Percentiles rank a stretch among this genome's conserved stretches.
Evolutionary conservation across 2,329 filamentous ascomycete genomes (phyloP).

Genomic region (Shiraia sp.): DNA sequence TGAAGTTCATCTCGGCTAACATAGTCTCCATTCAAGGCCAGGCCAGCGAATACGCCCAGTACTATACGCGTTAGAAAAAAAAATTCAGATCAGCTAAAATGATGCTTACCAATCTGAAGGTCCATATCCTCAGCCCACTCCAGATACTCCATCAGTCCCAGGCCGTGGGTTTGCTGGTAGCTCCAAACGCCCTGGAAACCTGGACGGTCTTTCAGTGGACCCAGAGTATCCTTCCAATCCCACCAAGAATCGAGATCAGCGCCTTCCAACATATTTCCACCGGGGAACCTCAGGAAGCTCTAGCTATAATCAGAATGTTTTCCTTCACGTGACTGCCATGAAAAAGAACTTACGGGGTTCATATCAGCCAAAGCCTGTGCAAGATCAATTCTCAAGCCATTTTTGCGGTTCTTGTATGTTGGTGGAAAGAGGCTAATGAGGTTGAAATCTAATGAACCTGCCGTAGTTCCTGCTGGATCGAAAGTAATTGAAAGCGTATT

Average conservation of each 20-base stretch:
- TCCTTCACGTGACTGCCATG: neutral
- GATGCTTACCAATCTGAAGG: conserved; percentile 41
- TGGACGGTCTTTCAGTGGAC: conserved; percentile 53
- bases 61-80: conserved; percentile 21
- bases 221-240: conserved; percentile 56
- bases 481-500: conserved; percentile 58
- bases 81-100: neutral
- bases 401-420: conserved; percentile 57
- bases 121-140: conserved; percentile 53
- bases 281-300: conserved; percentile 56
- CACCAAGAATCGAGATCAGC: conserved; percentile 27
- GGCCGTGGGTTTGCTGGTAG: conserved; percentile 51
- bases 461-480: conserved; percentile 43
- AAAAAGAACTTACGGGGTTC: conserved; percentile 40
- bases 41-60: conserved; percentile 51
- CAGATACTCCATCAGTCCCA: conserved; percentile 54
- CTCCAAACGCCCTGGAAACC: conserved; percentile 52
- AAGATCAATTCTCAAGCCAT: conserved; percentile 56
- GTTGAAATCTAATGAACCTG: conserved; percentile 49
- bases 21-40: conserved; percentile 48
- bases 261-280: conserved; percentile 54
- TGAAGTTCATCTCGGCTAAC: conserved; percentile 43
- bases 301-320: conserved; percentile 3
- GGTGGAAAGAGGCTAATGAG: conserved; percentile 59
- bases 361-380: conserved; percentile 51